These are phyloP conservation scores for Inga oerstediana DNA, from an alignment of 306 rosid species.

Conservation along the genomic window DNA sequence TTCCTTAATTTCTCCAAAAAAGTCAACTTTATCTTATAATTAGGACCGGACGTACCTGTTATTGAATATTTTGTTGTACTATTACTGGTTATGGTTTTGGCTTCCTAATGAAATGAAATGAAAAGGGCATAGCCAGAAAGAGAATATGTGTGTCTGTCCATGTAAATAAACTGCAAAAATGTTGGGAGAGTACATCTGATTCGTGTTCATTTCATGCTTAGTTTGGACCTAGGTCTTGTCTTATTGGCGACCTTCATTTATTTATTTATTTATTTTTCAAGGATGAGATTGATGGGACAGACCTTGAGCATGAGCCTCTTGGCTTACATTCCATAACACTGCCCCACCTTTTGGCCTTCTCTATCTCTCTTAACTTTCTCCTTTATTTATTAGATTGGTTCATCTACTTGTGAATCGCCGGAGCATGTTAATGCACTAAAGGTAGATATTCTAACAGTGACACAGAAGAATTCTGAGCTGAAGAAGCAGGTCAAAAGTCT, in stretches of 20 bases:
- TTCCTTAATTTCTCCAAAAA: too few species aligned
- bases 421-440: conserved; percentile 55
- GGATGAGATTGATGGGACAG: background rate
- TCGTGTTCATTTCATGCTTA: background rate
- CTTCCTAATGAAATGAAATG: background rate
- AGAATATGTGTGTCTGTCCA: background rate
- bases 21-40: too few species aligned
- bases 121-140: background rate
- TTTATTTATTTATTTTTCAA: background rate
- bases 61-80: background rate
- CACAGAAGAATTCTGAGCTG: conserved; percentile 57
- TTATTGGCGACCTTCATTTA: background rate
- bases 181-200: background rate
- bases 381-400: conserved; percentile 47
- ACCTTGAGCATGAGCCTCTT: background rate
- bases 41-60: too few species aligned
- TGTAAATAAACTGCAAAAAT: background rate
- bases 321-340: background rate
- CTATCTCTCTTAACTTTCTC: background rate
- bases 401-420: conserved; percentile 57
- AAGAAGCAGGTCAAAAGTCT: conserved; percentile 56
- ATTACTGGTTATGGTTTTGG: background rate
- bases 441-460: conserved; percentile 48
- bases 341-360: background rate
- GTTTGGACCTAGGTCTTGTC: background rate